A percentile compares a stretch with the other conserved stretches of the same genome.
Conservation (phyloP, 768 basidiomycete species). For the Suillus lakei region DNA sequence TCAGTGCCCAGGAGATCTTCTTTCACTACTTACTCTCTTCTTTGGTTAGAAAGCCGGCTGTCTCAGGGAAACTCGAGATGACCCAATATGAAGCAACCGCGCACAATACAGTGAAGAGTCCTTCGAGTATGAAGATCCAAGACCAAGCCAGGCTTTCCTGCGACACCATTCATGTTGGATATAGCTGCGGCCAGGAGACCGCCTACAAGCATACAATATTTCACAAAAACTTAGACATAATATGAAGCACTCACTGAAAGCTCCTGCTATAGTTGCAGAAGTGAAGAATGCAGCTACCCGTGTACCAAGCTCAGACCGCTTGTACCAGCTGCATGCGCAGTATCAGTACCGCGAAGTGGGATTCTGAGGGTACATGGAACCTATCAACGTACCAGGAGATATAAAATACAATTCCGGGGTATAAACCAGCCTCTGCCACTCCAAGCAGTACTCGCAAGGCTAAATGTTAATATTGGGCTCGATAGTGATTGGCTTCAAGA, state of each 20-base stretch:
- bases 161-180: slow-evolving; percentile 71
- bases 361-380: not conserved
- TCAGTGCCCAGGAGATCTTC: not conserved
- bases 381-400: slow-evolving; percentile 52
- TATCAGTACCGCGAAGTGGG: not conserved
- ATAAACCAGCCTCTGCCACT: slow-evolving; percentile 50
- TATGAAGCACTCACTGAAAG: slow-evolving; percentile 58
- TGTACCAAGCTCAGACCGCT: slow-evolving; percentile 72
- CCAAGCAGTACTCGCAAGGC: slow-evolving; percentile 47
- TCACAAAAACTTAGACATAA: not conserved
- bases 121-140: slow-evolving; percentile 80
- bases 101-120: slow-evolving; percentile 65
- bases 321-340: slow-evolving; percentile 66
- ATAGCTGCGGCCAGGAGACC: slow-evolving; percentile 71
- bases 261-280: slow-evolving; percentile 79
- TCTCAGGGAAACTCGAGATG: slow-evolving; percentile 80
- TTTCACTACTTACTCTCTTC: slow-evolving; percentile 52
- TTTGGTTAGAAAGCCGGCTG: slow-evolving; percentile 69
- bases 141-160: slow-evolving; percentile 67
- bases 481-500: not conserved
- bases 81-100: slow-evolving; percentile 70
- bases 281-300: slow-evolving; percentile 80
- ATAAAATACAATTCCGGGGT: slow-evolving; percentile 62
- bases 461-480: slow-evolving; percentile 21
- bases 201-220: slow-evolving; percentile 40